Evolutionary conservation across 768 basidiomycete genomes (phyloP).

Genomic region (Pleurotus citrinopileatus): DNA sequence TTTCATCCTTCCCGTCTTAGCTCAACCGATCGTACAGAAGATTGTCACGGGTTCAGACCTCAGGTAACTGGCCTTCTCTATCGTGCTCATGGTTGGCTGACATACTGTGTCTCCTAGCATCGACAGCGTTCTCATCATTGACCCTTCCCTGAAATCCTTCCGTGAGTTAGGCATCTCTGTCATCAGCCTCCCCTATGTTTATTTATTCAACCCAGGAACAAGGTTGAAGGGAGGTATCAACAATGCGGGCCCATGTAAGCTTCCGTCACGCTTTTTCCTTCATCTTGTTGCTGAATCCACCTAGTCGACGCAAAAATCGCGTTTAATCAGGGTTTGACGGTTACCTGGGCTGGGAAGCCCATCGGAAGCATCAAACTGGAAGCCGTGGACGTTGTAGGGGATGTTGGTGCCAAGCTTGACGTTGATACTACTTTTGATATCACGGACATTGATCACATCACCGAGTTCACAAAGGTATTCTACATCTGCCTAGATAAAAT

Average conservation of each 20-base stretch:
- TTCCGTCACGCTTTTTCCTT: conserved; percentile 9
- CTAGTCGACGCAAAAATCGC: conserved; percentile 66
- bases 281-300: no score
- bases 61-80: conserved; percentile 33
- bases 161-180: conserved; percentile 28
- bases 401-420: conserved; percentile 61
- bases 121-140: conserved; percentile 56
- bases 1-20: conserved; percentile 65
- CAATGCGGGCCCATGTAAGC: conserved; percentile 71
- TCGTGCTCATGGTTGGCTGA: neutral
- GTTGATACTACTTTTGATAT: conserved; percentile 55
- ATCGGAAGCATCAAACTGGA: conserved; percentile 62
- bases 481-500: neutral
- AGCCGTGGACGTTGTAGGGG: conserved; percentile 55
- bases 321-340: conserved; percentile 59
- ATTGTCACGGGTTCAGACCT: conserved; percentile 58
- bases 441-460: conserved; percentile 51
- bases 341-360: conserved; percentile 55
- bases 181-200: neutral
- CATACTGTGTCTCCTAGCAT: conserved; percentile 34
- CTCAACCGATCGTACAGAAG: conserved; percentile 72
- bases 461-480: conserved; percentile 61
- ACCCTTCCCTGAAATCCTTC: conserved; percentile 57
- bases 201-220: conserved; percentile 32
- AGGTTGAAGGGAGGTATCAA: conserved; percentile 59